phyloP scores from a whole-genome alignment of 176 grass and related monocot genomes.

The Phoenix roebelenii region DNA sequence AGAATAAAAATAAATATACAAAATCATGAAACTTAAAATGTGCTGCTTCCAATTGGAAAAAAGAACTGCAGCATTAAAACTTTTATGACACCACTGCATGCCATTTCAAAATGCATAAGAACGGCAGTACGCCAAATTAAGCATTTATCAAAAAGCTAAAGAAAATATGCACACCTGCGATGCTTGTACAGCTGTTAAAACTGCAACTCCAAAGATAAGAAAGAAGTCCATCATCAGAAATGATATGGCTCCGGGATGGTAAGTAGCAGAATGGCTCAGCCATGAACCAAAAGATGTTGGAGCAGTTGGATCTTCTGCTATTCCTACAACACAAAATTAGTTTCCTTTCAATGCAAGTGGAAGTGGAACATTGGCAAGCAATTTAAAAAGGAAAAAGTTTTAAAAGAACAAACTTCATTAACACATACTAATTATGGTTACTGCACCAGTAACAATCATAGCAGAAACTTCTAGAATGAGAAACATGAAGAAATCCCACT shows the following conservation, averaged over 20 bases:
- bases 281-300: constrained; percentile 71
- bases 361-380: too few species aligned
- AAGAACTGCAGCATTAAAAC: too few species aligned
- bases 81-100: too few species aligned
- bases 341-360: neutral
- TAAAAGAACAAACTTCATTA: constrained; percentile 20
- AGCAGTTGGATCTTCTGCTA: constrained; percentile 57
- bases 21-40: too few species aligned
- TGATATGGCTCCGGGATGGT: constrained; percentile 61
- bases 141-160: too few species aligned
- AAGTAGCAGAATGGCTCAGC: constrained; percentile 50
- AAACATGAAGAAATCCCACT: constrained; percentile 99
- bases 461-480: constrained; percentile 86
- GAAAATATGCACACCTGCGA: constrained; percentile 49
- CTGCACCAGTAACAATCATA: constrained; percentile 90
- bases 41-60: too few species aligned
- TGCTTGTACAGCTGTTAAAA: constrained; percentile 72
- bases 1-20: too few species aligned
- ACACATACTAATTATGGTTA: constrained; percentile 62
- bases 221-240: constrained; percentile 69
- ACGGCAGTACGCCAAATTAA: too few species aligned
- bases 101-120: too few species aligned
- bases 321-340: constrained; percentile 35
- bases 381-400: constrained; percentile 5
- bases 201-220: constrained; percentile 80